phyloP scores from a whole-genome alignment of 176 grass and related monocot species.

The Aegilops sharonensis region DNA sequence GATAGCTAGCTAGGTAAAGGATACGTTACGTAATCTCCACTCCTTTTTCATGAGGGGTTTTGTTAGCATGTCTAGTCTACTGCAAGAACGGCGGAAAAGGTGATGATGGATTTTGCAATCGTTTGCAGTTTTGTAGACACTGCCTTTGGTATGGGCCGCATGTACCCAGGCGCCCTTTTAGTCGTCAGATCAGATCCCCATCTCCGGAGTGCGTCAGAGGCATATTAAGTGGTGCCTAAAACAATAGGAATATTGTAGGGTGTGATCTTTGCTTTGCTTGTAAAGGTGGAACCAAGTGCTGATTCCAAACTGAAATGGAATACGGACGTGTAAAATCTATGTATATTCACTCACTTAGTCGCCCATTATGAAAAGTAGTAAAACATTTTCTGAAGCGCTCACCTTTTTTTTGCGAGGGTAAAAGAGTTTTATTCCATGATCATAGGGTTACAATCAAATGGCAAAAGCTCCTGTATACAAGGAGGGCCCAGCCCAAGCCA shows the following conservation, averaged over 20 bases:
- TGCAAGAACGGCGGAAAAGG: conserved; percentile 20
- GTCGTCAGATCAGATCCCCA: neutral
- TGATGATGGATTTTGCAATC: neutral
- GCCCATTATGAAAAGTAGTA: neutral
- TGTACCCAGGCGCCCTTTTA: neutral
- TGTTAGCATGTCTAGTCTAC: conserved; percentile 4
- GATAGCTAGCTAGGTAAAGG: neutral
- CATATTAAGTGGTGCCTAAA: too few species aligned
- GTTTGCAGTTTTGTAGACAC: conserved; percentile 7
- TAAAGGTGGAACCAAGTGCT: neutral
- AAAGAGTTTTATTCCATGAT: too few species aligned
- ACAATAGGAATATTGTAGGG: neutral
- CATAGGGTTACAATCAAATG: too few species aligned
- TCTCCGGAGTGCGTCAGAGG: neutral
- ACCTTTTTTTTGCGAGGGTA: too few species aligned
- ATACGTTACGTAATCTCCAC: neutral
- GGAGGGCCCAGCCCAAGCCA: too few species aligned
- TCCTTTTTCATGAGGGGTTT: neutral
- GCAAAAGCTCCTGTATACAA: too few species aligned
- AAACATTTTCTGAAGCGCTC: too few species aligned
- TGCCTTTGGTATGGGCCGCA: conserved; percentile 11
- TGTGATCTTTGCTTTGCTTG: neutral
- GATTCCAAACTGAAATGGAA: neutral
- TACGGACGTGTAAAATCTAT: neutral
- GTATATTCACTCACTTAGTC: neutral